Evolutionary conservation across 371 early-diverging fungal species (phyloP).

Genomic region (Saksenaea vasiformis): DNA sequence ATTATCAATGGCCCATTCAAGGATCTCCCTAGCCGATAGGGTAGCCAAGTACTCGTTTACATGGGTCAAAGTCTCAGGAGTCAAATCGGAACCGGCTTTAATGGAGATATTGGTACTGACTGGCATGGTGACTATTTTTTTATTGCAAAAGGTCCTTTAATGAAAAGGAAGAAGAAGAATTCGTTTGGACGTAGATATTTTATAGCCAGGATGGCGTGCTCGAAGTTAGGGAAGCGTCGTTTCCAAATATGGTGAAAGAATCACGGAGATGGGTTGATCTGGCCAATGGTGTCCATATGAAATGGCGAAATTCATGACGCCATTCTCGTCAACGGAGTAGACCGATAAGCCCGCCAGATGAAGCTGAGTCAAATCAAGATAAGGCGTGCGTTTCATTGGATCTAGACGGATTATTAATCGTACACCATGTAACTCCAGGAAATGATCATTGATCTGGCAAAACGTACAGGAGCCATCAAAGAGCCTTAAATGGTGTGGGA

Average conservation of each 20-base stretch:
- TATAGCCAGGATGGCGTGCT: constrained; percentile 8
- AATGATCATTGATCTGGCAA: too few species aligned
- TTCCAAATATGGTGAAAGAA: constrained; percentile 15
- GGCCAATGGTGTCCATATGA: constrained; percentile 24
- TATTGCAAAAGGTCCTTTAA: neutral
- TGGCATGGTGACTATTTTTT: constrained; percentile 18
- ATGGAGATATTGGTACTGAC: constrained; percentile 32
- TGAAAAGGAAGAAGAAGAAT: neutral
- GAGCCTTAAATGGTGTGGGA: neutral
- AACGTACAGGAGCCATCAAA: too few species aligned
- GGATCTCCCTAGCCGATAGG: constrained; percentile 77
- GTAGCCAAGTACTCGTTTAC: constrained; percentile 65
- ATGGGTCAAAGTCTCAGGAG: constrained; percentile 63
- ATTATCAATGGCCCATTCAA: constrained; percentile 85
- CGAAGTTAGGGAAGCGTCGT: neutral
- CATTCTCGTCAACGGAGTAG: constrained; percentile 15
- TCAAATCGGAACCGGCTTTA: constrained; percentile 46
- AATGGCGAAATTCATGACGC: constrained; percentile 24
- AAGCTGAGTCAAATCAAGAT: neutral
- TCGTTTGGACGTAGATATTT: neutral
- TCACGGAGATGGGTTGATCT: constrained; percentile 5
- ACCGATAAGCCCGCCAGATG: neutral
- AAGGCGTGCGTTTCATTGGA: neutral
- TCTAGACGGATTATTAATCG: neutral
- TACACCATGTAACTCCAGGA: neutral